Conservation (phyloP, 176 grass and related monocot genomes). For the Oryza longistaminata region DNA sequence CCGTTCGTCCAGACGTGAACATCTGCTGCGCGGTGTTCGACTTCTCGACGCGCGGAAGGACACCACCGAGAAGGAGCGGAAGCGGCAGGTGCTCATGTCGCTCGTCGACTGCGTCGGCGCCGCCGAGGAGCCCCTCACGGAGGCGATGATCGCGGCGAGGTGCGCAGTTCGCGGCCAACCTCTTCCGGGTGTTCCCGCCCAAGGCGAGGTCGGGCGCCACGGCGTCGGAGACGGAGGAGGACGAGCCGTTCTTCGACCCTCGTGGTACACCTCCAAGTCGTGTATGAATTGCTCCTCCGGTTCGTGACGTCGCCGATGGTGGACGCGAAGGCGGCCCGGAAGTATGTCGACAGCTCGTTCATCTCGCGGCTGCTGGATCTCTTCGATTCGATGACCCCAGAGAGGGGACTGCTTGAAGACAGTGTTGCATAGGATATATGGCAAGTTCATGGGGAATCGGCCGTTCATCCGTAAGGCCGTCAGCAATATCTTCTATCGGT, state of each 20-base stretch:
- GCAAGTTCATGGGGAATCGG: conserved; percentile 84
- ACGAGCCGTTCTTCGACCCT: conserved; percentile 91
- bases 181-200: conserved; percentile 94
- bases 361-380: conserved; percentile 78
- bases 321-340: conserved; percentile 84
- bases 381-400: conserved; percentile 94
- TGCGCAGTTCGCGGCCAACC: conserved; percentile 73
- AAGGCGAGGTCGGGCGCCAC: conserved; percentile 47
- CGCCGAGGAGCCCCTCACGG: conserved; percentile 68
- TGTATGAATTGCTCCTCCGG: conserved; percentile 88
- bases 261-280: conserved; percentile 92
- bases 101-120: conserved; percentile 64
- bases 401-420: conserved; percentile 88
- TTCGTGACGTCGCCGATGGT: conserved; percentile 81
- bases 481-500: conserved; percentile 84
- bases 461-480: conserved; percentile 88
- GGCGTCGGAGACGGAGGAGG: conserved; percentile 72
- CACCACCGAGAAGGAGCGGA: conserved; percentile 83
- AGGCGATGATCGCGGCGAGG: conserved; percentile 74
- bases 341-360: conserved; percentile 79
- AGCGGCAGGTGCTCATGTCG: conserved; percentile 79
- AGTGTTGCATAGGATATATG: conserved; percentile 75
- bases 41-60: conserved; percentile 93
- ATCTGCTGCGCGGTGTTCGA: conserved; percentile 78
- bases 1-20: conserved; percentile 80